Base-by-base conservation (phyloP, 2,329 filamentous ascomycete genomes). In the Xylariaceae sp. region DNA sequence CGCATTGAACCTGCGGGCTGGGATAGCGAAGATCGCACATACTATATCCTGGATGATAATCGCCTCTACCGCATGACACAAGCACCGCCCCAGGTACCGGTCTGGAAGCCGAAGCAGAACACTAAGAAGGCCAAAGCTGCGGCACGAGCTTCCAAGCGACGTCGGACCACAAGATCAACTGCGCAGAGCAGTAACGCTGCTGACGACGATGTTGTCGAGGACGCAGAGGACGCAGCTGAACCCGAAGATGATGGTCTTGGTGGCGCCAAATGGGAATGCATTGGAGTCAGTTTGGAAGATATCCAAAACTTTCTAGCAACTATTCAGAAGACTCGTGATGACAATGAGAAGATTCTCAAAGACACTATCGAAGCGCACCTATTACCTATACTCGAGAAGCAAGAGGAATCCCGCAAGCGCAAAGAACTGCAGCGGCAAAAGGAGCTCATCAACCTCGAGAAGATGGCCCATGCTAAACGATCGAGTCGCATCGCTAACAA, bases 31-130 rank as follows among this genome's bases (percentile, higher is more conserved):
- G 92, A 96, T 64, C 87, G 91, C 44, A 87, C 86, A 42, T 96
- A 97, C 71, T 96, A 88, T 70, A 87, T 97, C 2, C 82, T 99
- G 2, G 93, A 97, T 68, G 94, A 99, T 72, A 95, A 97, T 68
- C 85, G 94, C 63, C 79, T 99, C 48, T 99, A 99, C 73, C 89
- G 92, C 58, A 81, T 88, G 62, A 91, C 89, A n/a, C 90, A 96
- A 61, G 82, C 88, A 30, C 84, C 85, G 0, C 79, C 83, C 1
- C 82, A 85, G 5, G 74, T 83, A 11, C 75, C 80, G 4, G 76
- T 79, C 2, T 73, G 81, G 30, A 88, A 88, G 70, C 78, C 83
- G 1, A 79, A 80, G 73, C 84, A 81, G 66, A 89, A 86, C 68
- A 83, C 82, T 30, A 87, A 86, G 66, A 88, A 85, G 66, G 80